A percentile compares a stretch with the other conserved stretches of the same genome.
Conservation (phyloP, 805 yeast genomes). For the Starmera dryadoides region DNA sequence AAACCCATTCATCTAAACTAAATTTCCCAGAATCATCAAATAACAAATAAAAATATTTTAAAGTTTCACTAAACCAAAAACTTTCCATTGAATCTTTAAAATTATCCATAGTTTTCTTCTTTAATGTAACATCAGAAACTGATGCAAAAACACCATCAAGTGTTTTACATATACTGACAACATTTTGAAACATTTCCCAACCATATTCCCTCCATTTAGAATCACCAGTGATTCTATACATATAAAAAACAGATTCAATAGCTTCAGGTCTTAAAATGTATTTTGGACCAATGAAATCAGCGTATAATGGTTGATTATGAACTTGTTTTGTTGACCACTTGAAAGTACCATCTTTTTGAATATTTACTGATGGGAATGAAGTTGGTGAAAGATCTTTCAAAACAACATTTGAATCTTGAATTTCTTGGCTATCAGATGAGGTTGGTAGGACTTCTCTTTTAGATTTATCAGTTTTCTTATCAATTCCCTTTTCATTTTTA, state of each 20-base stretch:
- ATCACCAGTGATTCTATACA: conserved; percentile 57
- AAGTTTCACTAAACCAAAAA: conserved; percentile 53
- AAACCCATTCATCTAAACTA: conserved; percentile 46
- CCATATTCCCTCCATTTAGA: conserved; percentile 49
- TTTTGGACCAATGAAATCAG: conserved; percentile 26
- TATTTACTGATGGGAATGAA: not conserved
- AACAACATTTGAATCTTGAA: not conserved
- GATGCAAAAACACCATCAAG: conserved; percentile 31
- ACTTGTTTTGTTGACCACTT: conserved; percentile 6
- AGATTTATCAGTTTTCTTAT: not conserved
- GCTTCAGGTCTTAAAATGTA: conserved; percentile 54
- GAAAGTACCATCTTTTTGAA: conserved; percentile 2
- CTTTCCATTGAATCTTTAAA: conserved; percentile 34
- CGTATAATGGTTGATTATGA: conserved; percentile 22
- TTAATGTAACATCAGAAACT: conserved; percentile 30
- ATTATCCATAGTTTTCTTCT: conserved; percentile 17
- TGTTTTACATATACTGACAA: conserved; percentile 23
- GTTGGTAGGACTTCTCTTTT: not conserved
- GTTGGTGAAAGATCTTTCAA: not conserved
- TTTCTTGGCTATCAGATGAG: not conserved
- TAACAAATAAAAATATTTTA: conserved; percentile 46
- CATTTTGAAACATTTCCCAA: conserved; percentile 36
- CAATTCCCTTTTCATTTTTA: not conserved
- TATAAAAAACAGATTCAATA: conserved; percentile 50
- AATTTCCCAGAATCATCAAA: conserved; percentile 35